Percentiles rank a stretch among this genome's conserved stretches.
phyloP scores from a whole-genome alignment of 768 basidiomycete genomes.

The Butyriboletus loyo region DNA sequence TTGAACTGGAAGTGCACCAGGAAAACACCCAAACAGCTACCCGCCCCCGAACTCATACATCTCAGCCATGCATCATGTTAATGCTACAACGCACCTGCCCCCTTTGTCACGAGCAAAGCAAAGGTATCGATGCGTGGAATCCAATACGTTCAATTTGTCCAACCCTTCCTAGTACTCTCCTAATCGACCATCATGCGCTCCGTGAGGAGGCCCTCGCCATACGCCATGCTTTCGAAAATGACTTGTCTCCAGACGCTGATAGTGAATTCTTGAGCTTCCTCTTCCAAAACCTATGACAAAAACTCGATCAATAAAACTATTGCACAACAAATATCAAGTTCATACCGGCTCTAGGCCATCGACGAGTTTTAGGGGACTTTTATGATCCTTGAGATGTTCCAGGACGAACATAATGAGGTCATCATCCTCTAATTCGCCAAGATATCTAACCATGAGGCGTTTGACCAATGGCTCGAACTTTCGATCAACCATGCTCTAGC shows the following conservation, averaged over 20 bases:
- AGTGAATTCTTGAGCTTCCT: slow-evolving; percentile 82
- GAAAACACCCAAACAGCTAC: slow-evolving; percentile 19
- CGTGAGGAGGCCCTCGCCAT: slow-evolving; percentile 83
- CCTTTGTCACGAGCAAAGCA: slow-evolving; percentile 29
- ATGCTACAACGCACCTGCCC: slow-evolving; percentile 66
- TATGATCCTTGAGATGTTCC: slow-evolving; percentile 91
- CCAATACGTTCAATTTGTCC: slow-evolving; percentile 13
- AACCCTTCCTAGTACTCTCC: slow-evolving; percentile 7
- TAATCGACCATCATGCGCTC: slow-evolving; percentile 81
- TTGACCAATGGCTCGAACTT: slow-evolving; percentile 87
- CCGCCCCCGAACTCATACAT: slow-evolving; percentile 34
- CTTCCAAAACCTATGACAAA: slow-evolving; percentile 73
- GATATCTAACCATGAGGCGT: slow-evolving; percentile 77
- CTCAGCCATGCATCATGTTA: slow-evolving; percentile 40
- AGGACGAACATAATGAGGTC: slow-evolving; percentile 92
- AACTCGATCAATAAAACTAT: not conserved
- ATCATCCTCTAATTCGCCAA: slow-evolving; percentile 91
- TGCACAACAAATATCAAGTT: slow-evolving; percentile 13
- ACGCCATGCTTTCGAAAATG: slow-evolving; percentile 94
- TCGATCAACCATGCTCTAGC: slow-evolving; percentile 74
- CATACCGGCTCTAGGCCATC: slow-evolving; percentile 91
- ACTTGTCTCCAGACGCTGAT: slow-evolving; percentile 85
- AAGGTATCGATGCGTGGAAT: slow-evolving; percentile 24
- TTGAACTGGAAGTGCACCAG: slow-evolving; percentile 11
- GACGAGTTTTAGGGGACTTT: slow-evolving; percentile 76